Conservation (phyloP, 345 rosid genomes). For the Cardamine occulta region DNA sequence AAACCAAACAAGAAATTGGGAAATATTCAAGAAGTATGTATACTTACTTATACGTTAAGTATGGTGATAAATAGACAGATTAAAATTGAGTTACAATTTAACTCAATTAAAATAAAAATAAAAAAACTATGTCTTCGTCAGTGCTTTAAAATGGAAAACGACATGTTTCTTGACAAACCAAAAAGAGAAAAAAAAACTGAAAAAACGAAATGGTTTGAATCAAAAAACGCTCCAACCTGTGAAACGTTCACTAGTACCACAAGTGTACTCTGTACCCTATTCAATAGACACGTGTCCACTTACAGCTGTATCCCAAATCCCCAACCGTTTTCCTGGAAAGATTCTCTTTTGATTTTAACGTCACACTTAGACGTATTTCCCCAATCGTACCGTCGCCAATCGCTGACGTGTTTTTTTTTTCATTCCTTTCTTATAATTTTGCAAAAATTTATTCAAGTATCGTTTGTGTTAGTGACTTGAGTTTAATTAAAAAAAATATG, state of each 20-base stretch:
- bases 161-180: slow-evolving; percentile 8
- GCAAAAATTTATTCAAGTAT: not conserved
- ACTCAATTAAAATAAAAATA: not conserved
- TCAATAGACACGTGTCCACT: slow-evolving; percentile 60
- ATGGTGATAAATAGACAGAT: not conserved
- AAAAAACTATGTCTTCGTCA: not conserved
- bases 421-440: not conserved
- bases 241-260: slow-evolving; percentile 42
- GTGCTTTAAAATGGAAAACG: slow-evolving; percentile 15
- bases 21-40: too few species aligned
- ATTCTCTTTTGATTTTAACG: slow-evolving; percentile 55
- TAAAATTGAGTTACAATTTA: not conserved
- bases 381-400: slow-evolving; percentile 27
- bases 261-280: slow-evolving; percentile 13
- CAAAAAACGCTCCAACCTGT: slow-evolving; percentile 16
- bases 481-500: too few species aligned
- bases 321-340: slow-evolving; percentile 66
- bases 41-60: slow-evolving; percentile 9
- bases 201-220: slow-evolving; percentile 27
- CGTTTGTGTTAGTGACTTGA: not conserved
- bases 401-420: slow-evolving; percentile 15
- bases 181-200: not conserved
- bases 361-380: slow-evolving; percentile 43
- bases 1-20: too few species aligned
- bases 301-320: slow-evolving; percentile 82